A percentile compares a stretch with the other conserved stretches of the same genome.
Conservation (phyloP, 2,329 filamentous ascomycete genomes). For the Stachybotrys chlorohalonatus region DNA sequence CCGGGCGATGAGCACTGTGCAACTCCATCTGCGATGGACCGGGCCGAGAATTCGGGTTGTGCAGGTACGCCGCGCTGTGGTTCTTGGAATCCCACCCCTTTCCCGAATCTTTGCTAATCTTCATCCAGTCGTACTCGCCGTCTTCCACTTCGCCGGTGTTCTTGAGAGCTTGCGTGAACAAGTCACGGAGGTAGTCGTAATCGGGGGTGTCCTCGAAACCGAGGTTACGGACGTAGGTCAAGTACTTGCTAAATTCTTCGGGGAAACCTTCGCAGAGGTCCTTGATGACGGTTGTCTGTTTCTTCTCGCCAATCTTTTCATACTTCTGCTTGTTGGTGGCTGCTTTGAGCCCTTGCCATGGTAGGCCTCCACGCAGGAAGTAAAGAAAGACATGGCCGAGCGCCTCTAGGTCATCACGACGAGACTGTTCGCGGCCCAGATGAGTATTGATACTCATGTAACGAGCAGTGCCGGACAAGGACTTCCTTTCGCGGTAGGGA, state of each 20-base stretch:
- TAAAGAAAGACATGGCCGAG: conserved; percentile 69
- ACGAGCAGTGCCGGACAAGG: conserved; percentile 87
- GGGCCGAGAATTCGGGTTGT: conserved; percentile 68
- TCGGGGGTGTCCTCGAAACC: conserved; percentile 98
- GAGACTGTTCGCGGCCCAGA: conserved; percentile 88
- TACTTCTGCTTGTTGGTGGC: conserved; percentile 93
- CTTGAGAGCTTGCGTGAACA: conserved; percentile 94
- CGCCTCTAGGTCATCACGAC: conserved; percentile 91
- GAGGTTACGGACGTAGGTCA: conserved; percentile 94
- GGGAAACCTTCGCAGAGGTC: conserved; percentile 95
- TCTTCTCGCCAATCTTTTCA: conserved; percentile 99
- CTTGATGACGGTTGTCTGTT: conserved; percentile 95
- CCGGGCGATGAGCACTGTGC: conserved; percentile 62
- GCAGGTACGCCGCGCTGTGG: conserved; percentile 51
- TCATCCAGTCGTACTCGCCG: conserved; percentile 99
- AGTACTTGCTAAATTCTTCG: conserved; percentile 95
- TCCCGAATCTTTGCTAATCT: conserved; percentile 72
- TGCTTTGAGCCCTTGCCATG: conserved; percentile 66
- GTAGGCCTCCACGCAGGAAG: conserved; percentile 60
- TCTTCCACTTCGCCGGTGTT: conserved; percentile 91
- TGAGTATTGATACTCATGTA: conserved; percentile 99
- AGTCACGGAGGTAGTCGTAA: conserved; percentile 93
- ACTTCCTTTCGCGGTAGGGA: conserved; percentile 93
- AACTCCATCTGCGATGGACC: conserved; percentile 80
- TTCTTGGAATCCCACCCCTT: conserved; percentile 84